A percentile compares a stretch with the other conserved stretches of the same genome.
phyloP scores from a whole-genome alignment of 495 filamentous ascomycete genomes.

The Penicillium paxilli region DNA sequence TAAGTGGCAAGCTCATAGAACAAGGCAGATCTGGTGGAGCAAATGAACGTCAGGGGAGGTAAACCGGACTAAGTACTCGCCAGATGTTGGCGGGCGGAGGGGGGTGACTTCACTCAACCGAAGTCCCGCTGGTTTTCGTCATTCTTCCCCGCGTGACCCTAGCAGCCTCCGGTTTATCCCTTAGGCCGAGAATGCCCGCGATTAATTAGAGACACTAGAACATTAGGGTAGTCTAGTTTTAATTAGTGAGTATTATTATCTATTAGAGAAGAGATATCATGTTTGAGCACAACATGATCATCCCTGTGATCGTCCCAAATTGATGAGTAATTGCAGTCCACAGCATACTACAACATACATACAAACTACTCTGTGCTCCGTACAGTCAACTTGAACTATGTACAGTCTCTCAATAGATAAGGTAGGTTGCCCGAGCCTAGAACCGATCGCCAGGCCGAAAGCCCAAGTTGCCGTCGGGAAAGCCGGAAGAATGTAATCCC shows the following conservation, averaged over 20 bases:
- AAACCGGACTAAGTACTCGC: conserved; percentile 23
- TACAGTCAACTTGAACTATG: too few species aligned
- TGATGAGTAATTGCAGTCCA: too few species aligned
- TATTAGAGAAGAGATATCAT: too few species aligned
- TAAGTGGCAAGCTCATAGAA: not conserved
- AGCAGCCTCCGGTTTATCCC: conserved; percentile 21
- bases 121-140: conserved; percentile 19
- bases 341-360: too few species aligned
- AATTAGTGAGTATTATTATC: too few species aligned
- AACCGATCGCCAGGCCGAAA: not conserved
- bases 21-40: conserved; percentile 9
- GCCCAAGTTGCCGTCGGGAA: conserved; percentile 1
- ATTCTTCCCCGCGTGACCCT: conserved; percentile 23
- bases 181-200: conserved; percentile 1
- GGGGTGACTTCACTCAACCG: conserved; percentile 15
- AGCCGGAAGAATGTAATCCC: not conserved
- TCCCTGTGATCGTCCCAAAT: too few species aligned
- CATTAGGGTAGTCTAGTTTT: too few species aligned
- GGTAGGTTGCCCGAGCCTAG: conserved; percentile 1
- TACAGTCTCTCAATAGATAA: too few species aligned
- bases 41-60: conserved; percentile 12
- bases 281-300: too few species aligned
- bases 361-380: too few species aligned
- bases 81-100: not conserved
- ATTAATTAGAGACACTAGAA: too few species aligned